A percentile compares a stretch with the other conserved stretches of the same genome.
phyloP scores from a whole-genome alignment of 495 filamentous ascomycete genomes.

The Penicillium riverlandense region DNA sequence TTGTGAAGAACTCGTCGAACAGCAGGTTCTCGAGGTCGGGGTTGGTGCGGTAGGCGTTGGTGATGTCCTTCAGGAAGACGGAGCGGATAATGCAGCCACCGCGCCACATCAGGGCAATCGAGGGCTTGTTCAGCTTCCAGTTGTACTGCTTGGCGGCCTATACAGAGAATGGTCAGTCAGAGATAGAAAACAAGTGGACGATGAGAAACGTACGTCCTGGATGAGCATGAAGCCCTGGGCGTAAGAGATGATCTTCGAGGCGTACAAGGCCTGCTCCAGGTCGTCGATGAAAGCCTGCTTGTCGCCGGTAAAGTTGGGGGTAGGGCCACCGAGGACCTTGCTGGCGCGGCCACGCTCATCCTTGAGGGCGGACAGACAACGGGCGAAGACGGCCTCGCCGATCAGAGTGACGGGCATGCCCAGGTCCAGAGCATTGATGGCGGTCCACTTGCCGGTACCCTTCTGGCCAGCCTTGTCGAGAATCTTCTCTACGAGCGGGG shows the following conservation, averaged over 20 bases:
- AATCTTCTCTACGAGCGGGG: conserved; percentile 93
- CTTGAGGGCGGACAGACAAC: conserved; percentile 92
- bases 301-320: conserved; percentile 76
- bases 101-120: conserved; percentile 99
- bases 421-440: conserved; percentile 96
- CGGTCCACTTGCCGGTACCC: conserved; percentile 99
- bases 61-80: conserved; percentile 99
- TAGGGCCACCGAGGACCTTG: conserved; percentile 67
- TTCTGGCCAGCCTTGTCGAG: conserved; percentile 98
- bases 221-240: conserved; percentile 99
- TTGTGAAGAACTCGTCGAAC: conserved; percentile 99
- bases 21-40: conserved; percentile 96
- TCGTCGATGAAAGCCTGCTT: conserved; percentile 89
- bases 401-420: conserved; percentile 99
- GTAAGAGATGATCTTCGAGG: conserved; percentile 99
- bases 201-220: conserved; percentile 70
- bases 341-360: conserved; percentile 82
- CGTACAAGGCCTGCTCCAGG: conserved; percentile 97
- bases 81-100: conserved; percentile 99
- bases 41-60: conserved; percentile 87
- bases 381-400: conserved; percentile 91
- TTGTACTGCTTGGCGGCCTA: conserved; percentile 89
- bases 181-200: neutral
- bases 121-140: conserved; percentile 99
- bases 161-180: conserved; percentile 1